Conservation (phyloP, 352 stramenopile genomes). For the Globisporangium cederbergense region DNA sequence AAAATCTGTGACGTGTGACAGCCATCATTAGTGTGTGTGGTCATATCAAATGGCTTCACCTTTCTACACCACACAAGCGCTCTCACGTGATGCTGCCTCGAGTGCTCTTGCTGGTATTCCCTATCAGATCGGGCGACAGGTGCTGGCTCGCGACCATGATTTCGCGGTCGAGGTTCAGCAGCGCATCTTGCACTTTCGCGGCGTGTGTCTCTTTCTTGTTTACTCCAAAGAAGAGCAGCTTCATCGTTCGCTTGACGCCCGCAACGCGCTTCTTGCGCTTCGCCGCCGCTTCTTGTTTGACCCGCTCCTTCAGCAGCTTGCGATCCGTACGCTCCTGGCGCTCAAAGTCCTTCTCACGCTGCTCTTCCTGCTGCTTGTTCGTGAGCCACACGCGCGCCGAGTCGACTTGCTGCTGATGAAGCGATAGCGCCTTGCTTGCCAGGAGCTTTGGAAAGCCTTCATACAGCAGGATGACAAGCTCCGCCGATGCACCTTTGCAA, state of each 20-base stretch:
- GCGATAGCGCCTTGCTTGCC: conserved; percentile 32
- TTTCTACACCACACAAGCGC: background rate
- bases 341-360: conserved; percentile 15
- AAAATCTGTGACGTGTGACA: background rate
- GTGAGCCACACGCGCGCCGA: conserved; percentile 31
- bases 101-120: background rate
- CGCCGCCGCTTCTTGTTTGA: conserved; percentile 8
- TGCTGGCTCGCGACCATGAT: conserved; percentile 24
- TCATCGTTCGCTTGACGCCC: conserved; percentile 20
- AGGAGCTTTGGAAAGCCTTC: conserved; percentile 35
- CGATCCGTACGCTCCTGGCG: conserved; percentile 9
- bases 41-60: conserved; percentile 5
- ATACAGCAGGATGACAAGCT: conserved; percentile 35
- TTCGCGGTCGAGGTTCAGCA: conserved; percentile 39
- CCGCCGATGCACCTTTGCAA: conserved; percentile 26
- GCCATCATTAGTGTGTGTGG: background rate
- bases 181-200: conserved; percentile 24
- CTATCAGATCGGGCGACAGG: background rate
- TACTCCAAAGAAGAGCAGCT: conserved; percentile 22
- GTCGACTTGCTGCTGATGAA: conserved; percentile 29
- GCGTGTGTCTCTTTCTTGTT: conserved; percentile 30
- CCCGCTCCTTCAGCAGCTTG: conserved; percentile 15
- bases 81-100: background rate
- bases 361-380: conserved; percentile 21
- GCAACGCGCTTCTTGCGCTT: conserved; percentile 24